Percentiles rank a stretch among this genome's conserved stretches.
phyloP scores from a whole-genome alignment of 768 basidiomycete species.

The Daedalea quercina region DNA sequence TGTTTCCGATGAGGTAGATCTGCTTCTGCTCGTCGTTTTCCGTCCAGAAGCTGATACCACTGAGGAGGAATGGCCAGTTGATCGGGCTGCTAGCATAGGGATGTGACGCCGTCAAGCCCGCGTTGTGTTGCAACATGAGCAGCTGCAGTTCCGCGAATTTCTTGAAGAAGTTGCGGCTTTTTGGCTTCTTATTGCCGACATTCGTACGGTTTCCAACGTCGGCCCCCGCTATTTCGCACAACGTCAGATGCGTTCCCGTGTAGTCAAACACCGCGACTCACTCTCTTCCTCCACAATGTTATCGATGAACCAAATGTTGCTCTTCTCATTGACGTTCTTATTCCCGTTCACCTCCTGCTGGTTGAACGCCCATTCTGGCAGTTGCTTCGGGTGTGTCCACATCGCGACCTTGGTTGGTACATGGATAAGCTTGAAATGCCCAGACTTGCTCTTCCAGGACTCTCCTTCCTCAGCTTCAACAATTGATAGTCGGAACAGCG shows the following conservation, averaged over 20 bases:
- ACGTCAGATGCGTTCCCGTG: background rate
- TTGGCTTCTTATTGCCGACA: slow-evolving; percentile 58
- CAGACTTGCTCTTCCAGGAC: slow-evolving; percentile 89
- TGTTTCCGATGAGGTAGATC: slow-evolving; percentile 94
- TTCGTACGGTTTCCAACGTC: slow-evolving; percentile 49
- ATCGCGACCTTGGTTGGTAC: slow-evolving; percentile 85
- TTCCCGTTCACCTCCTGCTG: slow-evolving; percentile 98
- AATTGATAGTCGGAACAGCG: slow-evolving; percentile 75
- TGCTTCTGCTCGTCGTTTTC: slow-evolving; percentile 78
- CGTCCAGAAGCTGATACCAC: slow-evolving; percentile 99
- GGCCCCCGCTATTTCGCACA: slow-evolving; percentile 37
- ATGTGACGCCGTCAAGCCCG: slow-evolving; percentile 95
- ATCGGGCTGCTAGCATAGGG: slow-evolving; percentile 95
- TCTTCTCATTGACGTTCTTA: slow-evolving; percentile 80
- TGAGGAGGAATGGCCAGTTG: slow-evolving; percentile 97
- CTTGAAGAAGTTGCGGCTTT: slow-evolving; percentile 84
- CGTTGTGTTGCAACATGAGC: slow-evolving; percentile 97
- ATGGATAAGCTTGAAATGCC: slow-evolving; percentile 89
- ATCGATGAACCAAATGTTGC: slow-evolving; percentile 85
- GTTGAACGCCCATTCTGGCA: slow-evolving; percentile 96
- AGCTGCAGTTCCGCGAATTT: slow-evolving; percentile 93
- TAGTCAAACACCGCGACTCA: slow-evolving; percentile 31
- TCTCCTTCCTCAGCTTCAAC: slow-evolving; percentile 71
- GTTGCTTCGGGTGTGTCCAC: slow-evolving; percentile 82
- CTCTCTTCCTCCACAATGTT: slow-evolving; percentile 70